Percentiles rank a stretch among this genome's conserved stretches.
Evolutionary conservation across 2,329 filamentous ascomycete genomes (phyloP).

Genomic region (Diaporthe sp.): DNA sequence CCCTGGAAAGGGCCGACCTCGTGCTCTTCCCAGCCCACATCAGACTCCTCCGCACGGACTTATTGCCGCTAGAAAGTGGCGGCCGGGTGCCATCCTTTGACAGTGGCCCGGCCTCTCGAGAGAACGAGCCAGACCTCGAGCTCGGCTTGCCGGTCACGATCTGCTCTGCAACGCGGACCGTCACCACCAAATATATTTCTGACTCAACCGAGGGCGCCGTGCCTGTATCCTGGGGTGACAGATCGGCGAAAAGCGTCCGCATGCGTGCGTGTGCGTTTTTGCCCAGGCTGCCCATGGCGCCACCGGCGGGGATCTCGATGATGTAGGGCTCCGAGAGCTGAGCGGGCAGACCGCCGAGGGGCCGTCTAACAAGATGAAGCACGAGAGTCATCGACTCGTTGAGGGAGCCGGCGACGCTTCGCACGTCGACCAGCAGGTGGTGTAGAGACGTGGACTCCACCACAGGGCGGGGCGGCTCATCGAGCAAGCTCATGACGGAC

Average conservation of each 20-base stretch:
- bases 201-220: slow-evolving; percentile 73
- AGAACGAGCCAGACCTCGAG: slow-evolving; percentile 65
- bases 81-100: slow-evolving; percentile 62
- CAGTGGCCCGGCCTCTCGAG: slow-evolving; percentile 52
- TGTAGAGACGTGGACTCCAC: slow-evolving; percentile 81
- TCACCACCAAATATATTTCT: slow-evolving; percentile 87
- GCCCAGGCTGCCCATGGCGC: slow-evolving; percentile 75
- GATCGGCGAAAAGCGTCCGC: slow-evolving; percentile 89
- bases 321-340: slow-evolving; percentile 87
- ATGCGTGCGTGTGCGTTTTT: slow-evolving; percentile 78
- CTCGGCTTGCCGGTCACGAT: slow-evolving; percentile 61
- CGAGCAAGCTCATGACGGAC: slow-evolving; percentile 94
- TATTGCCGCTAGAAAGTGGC: slow-evolving; percentile 63
- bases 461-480: slow-evolving; percentile 80
- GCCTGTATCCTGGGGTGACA: slow-evolving; percentile 82
- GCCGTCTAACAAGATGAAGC: slow-evolving; percentile 82
- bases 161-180: slow-evolving; percentile 75
- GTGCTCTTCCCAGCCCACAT: slow-evolving; percentile 78
- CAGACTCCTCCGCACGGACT: slow-evolving; percentile 71
- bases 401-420: slow-evolving; percentile 82
- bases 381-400: slow-evolving; percentile 83
- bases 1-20: slow-evolving; percentile 68
- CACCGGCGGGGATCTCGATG: slow-evolving; percentile 82
- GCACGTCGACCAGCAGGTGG: slow-evolving; percentile 87
- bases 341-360: slow-evolving; percentile 71